These are phyloP conservation scores for Hippophae tibetana DNA, from an alignment of 306 rosid genomes.

Conservation along the genomic window DNA sequence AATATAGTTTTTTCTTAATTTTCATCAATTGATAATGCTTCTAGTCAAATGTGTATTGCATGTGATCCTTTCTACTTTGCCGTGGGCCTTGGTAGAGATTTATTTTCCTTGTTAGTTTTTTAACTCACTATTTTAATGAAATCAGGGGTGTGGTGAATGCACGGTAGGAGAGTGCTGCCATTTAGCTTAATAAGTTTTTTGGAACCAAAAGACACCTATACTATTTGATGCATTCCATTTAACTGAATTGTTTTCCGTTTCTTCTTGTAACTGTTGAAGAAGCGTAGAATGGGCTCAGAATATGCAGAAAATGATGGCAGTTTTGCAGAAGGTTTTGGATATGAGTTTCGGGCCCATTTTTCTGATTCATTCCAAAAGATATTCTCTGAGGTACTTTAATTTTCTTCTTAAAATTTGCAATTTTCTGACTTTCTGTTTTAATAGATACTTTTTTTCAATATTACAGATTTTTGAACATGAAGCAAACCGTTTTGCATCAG, in stretches of 20 bases:
- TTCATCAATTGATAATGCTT: too few relatives aligned
- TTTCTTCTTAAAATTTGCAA: background rate
- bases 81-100: too few relatives aligned
- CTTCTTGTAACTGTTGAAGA: constrained; percentile 29
- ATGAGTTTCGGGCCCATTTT: constrained; percentile 58
- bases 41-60: too few relatives aligned
- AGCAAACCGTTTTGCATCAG: constrained; percentile 42
- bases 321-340: constrained; percentile 32
- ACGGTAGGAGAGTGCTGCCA: too few relatives aligned
- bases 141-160: too few relatives aligned
- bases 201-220: constrained; percentile 10
- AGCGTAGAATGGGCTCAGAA: constrained; percentile 34
- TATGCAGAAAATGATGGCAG: constrained; percentile 35
- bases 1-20: background rate
- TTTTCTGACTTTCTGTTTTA: background rate
- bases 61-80: too few relatives aligned
- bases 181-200: constrained; percentile 5
- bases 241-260: constrained; percentile 14
- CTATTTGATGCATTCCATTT: constrained; percentile 14
- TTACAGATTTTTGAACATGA: constrained; percentile 79
- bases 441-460: constrained; percentile 10
- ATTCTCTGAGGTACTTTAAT: constrained; percentile 71
- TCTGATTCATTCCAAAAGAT: constrained; percentile 78
- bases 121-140: too few relatives aligned
- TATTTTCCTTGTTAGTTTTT: too few relatives aligned